Percentiles rank a stretch among this genome's conserved stretches.
phyloP scores from a whole-genome alignment of 2,329 filamentous ascomycete species.

The Coniochaeta sp. region DNA sequence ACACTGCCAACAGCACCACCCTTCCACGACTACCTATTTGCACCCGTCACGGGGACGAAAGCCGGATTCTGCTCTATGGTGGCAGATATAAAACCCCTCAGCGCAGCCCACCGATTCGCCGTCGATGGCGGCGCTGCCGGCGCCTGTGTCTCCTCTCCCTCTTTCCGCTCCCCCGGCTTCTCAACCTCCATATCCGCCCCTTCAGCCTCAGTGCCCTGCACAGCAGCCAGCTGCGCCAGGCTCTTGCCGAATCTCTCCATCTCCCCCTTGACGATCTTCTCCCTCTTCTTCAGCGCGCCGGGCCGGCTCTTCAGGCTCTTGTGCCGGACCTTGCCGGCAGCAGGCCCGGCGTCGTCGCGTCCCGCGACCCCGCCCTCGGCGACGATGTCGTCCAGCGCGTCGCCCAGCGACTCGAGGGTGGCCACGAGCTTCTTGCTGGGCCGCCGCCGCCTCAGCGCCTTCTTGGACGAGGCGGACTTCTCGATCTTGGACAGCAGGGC shows the following conservation, averaged over 20 bases:
- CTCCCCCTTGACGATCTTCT: constrained; percentile 71
- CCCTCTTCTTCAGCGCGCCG: constrained; percentile 78
- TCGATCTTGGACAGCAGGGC: constrained; percentile 70
- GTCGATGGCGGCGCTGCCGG: constrained; percentile 25
- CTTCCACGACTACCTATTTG: not conserved
- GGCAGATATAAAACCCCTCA: constrained; percentile 75
- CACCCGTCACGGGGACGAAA: constrained; percentile 40
- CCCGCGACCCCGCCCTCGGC: constrained; percentile 37
- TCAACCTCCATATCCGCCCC: constrained; percentile 4
- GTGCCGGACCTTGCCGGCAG: constrained; percentile 62
- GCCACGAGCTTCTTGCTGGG: constrained; percentile 73
- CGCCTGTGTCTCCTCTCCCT: constrained; percentile 7
- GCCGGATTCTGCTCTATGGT: constrained; percentile 87
- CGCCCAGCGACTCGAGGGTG: constrained; percentile 67
- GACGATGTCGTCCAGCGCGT: constrained; percentile 65
- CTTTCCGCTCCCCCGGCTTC: constrained; percentile 8
- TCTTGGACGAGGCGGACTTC: constrained; percentile 41
- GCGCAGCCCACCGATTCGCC: constrained; percentile 66
- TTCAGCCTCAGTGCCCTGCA: constrained; percentile 15
- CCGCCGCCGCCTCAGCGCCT: constrained; percentile 55
- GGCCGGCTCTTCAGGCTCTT: constrained; percentile 68
- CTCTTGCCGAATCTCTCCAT: constrained; percentile 78
- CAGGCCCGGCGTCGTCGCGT: constrained; percentile 21
- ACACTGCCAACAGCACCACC: not conserved
- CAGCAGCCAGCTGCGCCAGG: constrained; percentile 62